Percentiles rank a stretch among this genome's conserved stretches.
Conservation (phyloP, 441 rosid species). For the Bocquillonia castaneifolia region DNA sequence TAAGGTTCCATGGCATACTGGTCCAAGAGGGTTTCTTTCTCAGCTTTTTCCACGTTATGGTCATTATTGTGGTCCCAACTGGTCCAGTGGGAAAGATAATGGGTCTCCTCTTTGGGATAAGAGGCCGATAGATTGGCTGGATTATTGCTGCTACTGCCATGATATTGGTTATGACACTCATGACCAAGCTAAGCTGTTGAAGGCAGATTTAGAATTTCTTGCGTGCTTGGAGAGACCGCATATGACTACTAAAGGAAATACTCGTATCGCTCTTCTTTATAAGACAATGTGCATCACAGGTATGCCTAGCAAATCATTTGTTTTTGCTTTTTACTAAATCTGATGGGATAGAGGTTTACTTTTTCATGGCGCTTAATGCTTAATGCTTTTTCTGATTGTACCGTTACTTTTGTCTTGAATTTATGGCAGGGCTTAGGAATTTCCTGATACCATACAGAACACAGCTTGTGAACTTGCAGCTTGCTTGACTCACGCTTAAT, state of each 20-base stretch:
- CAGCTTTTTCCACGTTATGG: slow-evolving; percentile 93
- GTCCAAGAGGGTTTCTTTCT: slow-evolving; percentile 79
- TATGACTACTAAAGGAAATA: slow-evolving; percentile 53
- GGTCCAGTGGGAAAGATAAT: slow-evolving; percentile 91
- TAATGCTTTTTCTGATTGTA: neutral
- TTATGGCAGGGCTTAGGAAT: slow-evolving; percentile 60
- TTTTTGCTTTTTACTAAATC: slow-evolving; percentile 15
- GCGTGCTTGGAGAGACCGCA: slow-evolving; percentile 80
- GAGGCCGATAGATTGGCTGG: slow-evolving; percentile 96
- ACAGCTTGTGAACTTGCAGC: slow-evolving; percentile 54
- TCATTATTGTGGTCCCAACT: slow-evolving; percentile 94
- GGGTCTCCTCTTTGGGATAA: slow-evolving; percentile 88
- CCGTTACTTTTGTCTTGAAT: slow-evolving; percentile 1
- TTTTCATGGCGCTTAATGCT: neutral
- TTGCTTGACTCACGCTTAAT: slow-evolving; percentile 45
- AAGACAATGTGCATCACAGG: slow-evolving; percentile 85
- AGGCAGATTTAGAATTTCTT: slow-evolving; percentile 82
- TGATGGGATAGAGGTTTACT: no score
- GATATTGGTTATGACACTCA: slow-evolving; percentile 91
- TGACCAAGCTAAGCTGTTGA: slow-evolving; percentile 71
- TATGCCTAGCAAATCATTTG: slow-evolving; percentile 22
- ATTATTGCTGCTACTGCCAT: slow-evolving; percentile 94
- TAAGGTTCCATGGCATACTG: slow-evolving; percentile 95
- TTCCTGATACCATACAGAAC: slow-evolving; percentile 72
- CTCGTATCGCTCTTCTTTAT: slow-evolving; percentile 54